A percentile compares a stretch with the other conserved stretches of the same genome.
phyloP scores from a whole-genome alignment of 1,139 yeast genomes.

The Pichia kudriavzevii region DNA sequence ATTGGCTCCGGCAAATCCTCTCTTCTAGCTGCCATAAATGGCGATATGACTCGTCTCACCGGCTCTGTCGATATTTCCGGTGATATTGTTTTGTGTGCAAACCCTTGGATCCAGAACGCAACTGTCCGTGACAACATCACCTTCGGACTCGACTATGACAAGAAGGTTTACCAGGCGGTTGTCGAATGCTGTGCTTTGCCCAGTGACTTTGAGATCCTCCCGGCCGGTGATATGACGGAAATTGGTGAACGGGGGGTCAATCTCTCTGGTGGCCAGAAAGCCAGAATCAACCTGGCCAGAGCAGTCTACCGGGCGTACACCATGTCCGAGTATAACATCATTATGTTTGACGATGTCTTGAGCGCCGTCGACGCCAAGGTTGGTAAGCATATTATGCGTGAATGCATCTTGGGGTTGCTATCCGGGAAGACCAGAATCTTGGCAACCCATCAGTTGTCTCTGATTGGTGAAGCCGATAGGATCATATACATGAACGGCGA shows the following conservation, averaged over 20 bases:
- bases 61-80: slow-evolving; percentile 46
- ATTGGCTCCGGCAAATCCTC: slow-evolving; percentile 71
- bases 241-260: slow-evolving; percentile 92
- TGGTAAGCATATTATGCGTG: slow-evolving; percentile 64
- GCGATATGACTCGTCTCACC: slow-evolving; percentile 44
- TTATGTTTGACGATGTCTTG: slow-evolving; percentile 75
- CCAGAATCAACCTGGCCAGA: slow-evolving; percentile 75
- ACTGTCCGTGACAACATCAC: slow-evolving; percentile 67
- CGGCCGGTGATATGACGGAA: slow-evolving; percentile 79
- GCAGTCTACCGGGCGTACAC: slow-evolving; percentile 51
- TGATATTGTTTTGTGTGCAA: slow-evolving; percentile 36
- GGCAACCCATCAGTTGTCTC: slow-evolving; percentile 79
- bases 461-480: slow-evolving; percentile 65
- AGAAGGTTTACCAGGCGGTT: slow-evolving; percentile 46
- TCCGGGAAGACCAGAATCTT: slow-evolving; percentile 58
- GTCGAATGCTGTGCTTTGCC: slow-evolving; percentile 59
- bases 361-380: slow-evolving; percentile 63
- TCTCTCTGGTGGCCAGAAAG: slow-evolving; percentile 88
- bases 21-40: slow-evolving; percentile 52
- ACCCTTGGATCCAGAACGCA: slow-evolving; percentile 81
- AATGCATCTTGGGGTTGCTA: slow-evolving; percentile 55
- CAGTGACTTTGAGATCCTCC: slow-evolving; percentile 60
- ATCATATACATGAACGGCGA: slow-evolving; percentile 62
- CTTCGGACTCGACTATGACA: slow-evolving; percentile 58
- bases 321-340: slow-evolving; percentile 47